phyloP scores from a whole-genome alignment of 345 rosid genomes.

The Balakata baccata region DNA sequence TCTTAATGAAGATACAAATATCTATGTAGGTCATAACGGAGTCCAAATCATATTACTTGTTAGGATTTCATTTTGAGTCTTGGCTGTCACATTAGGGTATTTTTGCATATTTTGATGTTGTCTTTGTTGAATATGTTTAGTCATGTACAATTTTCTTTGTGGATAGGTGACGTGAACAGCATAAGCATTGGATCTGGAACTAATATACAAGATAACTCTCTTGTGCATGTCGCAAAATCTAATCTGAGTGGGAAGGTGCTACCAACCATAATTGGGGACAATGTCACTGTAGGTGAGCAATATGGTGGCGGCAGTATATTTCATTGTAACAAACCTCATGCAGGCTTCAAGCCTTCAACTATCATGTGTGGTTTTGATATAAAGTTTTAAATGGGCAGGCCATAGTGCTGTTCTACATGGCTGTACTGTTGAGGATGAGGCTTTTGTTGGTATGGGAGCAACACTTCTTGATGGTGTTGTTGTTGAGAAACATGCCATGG shows the following conservation, averaged over 20 bases:
- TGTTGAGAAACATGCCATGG: slow-evolving; percentile 83
- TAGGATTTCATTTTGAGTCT: background rate
- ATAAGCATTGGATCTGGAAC: slow-evolving; percentile 81
- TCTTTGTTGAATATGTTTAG: background rate
- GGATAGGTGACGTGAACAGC: slow-evolving; percentile 77
- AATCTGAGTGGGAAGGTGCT: slow-evolving; percentile 86
- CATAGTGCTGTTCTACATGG: slow-evolving; percentile 97
- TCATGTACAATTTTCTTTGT: background rate
- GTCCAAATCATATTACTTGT: background rate
- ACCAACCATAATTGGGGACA: slow-evolving; percentile 78
- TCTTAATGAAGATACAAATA: background rate
- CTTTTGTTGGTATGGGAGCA: slow-evolving; percentile 91
- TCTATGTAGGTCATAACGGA: background rate
- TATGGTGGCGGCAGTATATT: background rate
- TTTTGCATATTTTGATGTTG: background rate
- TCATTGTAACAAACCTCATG: slow-evolving; percentile 1
- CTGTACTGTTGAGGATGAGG: slow-evolving; percentile 85
- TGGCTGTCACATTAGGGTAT: background rate
- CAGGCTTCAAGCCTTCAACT: slow-evolving; percentile 1
- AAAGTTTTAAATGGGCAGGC: slow-evolving; percentile 48
- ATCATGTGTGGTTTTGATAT: slow-evolving; percentile 14
- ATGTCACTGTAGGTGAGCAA: slow-evolving; percentile 83
- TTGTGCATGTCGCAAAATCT: slow-evolving; percentile 92
- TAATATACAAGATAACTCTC: slow-evolving; percentile 93
- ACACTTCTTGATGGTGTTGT: slow-evolving; percentile 84